These are phyloP conservation scores for Stachybotrys chlorohalonatus DNA, from an alignment of 2,329 filamentous ascomycete species.

Conservation along the genomic window DNA sequence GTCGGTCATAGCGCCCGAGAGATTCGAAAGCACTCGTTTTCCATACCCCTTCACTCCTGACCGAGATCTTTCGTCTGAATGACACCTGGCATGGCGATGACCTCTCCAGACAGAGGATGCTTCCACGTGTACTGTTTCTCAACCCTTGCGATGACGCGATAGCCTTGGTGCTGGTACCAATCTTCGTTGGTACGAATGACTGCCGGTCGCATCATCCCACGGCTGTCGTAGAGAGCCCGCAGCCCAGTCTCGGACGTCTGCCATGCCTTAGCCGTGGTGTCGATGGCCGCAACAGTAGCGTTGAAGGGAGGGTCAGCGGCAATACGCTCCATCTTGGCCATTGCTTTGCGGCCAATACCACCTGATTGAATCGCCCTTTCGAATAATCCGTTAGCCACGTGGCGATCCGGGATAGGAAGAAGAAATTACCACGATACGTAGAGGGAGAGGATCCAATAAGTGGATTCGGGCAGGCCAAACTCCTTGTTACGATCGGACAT, in stretches of 20 bases:
- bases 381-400: not conserved
- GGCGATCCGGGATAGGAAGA: not conserved
- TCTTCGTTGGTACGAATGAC: conserved; percentile 17
- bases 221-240: conserved; percentile 15
- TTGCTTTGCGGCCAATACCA: conserved; percentile 25
- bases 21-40: no score
- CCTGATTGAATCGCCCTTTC: conserved; percentile 21
- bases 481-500: conserved; percentile 18
- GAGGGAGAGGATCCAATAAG: conserved; percentile 29
- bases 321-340: conserved; percentile 23
- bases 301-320: conserved; percentile 20
- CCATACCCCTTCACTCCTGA: not conserved
- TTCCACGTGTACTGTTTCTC: conserved; percentile 10
- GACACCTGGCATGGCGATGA: conserved; percentile 3
- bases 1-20: no score
- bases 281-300: conserved; percentile 23
- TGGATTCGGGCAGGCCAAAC: conserved; percentile 20
- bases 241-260: conserved; percentile 15
- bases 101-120: conserved; percentile 5
- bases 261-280: conserved; percentile 21
- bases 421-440: conserved; percentile 25
- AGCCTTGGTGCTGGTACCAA: conserved; percentile 21
- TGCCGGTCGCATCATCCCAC: conserved; percentile 13
- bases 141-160: conserved; percentile 7
- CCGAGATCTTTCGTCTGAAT: conserved; percentile 14